These are phyloP conservation scores for Lecanicillium sp. DNA, from an alignment of 2,329 filamentous ascomycete genomes.

Conservation along the genomic window DNA sequence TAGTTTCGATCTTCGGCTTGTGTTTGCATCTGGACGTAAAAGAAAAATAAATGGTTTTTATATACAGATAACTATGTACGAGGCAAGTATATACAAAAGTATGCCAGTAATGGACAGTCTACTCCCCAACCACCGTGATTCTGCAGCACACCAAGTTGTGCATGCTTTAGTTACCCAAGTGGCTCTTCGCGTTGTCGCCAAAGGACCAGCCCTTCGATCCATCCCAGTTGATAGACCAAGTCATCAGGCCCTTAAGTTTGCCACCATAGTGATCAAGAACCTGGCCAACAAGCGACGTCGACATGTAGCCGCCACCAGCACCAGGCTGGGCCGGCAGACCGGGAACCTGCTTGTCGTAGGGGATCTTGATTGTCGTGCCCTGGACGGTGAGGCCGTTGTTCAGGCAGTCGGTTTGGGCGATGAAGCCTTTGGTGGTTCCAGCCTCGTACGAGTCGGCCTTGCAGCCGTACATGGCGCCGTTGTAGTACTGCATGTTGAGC, in stretches of 20 bases:
- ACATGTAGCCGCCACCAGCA: slow-evolving; percentile 29
- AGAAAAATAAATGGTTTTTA: too few species aligned
- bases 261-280: slow-evolving; percentile 28
- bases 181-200: slow-evolving; percentile 24
- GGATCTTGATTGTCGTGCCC: slow-evolving; percentile 27
- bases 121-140: too few species aligned
- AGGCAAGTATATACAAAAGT: background rate
- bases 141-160: too few species aligned
- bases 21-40: too few species aligned
- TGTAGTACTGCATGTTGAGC: slow-evolving; percentile 34
- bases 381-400: slow-evolving; percentile 27
- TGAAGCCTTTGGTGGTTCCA: slow-evolving; percentile 27
- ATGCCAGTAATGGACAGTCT: background rate
- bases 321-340: slow-evolving; percentile 30
- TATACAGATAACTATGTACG: slow-evolving; percentile 4
- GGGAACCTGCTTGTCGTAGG: slow-evolving; percentile 30
- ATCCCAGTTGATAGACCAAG: slow-evolving; percentile 34
- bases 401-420: slow-evolving; percentile 31
- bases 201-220: slow-evolving; percentile 30
- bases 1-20: too few species aligned
- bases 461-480: slow-evolving; percentile 33
- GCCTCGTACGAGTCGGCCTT: slow-evolving; percentile 26
- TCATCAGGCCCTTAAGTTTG: slow-evolving; percentile 30
- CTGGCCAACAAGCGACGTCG: slow-evolving; percentile 23
- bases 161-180: background rate